Evolutionary conservation across 208 protist species (phyloP).

Genomic region (Spongospora subterranea): DNA sequence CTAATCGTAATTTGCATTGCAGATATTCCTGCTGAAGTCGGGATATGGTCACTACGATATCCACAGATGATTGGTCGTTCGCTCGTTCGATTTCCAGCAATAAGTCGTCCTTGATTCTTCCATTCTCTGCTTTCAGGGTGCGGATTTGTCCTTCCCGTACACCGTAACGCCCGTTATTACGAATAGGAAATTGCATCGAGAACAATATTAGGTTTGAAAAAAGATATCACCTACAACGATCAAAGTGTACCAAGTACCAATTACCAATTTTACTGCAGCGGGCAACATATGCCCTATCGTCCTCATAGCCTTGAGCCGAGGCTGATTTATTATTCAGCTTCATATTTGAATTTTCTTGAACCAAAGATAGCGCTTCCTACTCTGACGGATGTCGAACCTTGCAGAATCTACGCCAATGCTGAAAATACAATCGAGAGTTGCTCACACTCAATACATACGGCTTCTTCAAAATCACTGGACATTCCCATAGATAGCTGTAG

Average conservation of each 20-base stretch:
- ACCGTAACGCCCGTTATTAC: neutral
- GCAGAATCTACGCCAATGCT: neutral
- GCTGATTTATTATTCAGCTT: too few relatives aligned
- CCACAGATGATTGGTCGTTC: neutral
- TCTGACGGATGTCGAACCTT: neutral
- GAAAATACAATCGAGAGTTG: neutral
- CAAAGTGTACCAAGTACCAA: too few relatives aligned
- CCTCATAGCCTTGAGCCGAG: too few relatives aligned
- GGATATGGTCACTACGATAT: neutral
- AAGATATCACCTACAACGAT: too few relatives aligned
- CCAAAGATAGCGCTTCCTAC: conserved; percentile 9
- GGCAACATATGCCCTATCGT: too few relatives aligned
- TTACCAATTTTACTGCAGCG: too few relatives aligned
- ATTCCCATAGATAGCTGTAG: conserved; percentile 42
- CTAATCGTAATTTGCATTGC: neutral
- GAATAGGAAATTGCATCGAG: too few relatives aligned
- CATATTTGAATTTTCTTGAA: too few relatives aligned
- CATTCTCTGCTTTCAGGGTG: neutral
- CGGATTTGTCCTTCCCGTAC: neutral
- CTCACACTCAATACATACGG: neutral
- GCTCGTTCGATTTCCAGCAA: neutral
- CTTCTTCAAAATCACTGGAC: conserved; percentile 26
- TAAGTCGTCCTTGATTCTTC: neutral
- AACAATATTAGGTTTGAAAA: too few relatives aligned
- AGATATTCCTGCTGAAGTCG: neutral